Percentiles rank a stretch among this genome's conserved stretches.
Evolutionary conservation across 208 protist species (phyloP).

Genomic region (Crithidia expoeki): DNA sequence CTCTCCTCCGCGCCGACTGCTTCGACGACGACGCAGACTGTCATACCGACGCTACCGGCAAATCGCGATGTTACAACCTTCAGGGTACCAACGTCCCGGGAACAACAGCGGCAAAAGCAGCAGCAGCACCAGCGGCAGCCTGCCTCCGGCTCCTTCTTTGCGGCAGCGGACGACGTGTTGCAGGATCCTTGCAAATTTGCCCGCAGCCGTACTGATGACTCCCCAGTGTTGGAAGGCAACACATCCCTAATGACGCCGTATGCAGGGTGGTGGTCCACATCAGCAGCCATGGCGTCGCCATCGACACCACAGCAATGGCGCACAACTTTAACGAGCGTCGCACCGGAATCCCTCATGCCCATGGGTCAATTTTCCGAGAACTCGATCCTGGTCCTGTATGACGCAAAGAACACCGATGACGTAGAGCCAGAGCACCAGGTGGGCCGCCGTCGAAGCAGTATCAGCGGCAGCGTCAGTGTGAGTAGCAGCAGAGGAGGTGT

Average conservation of each 20-base stretch:
- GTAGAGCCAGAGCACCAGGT: background rate
- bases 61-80: background rate
- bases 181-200: background rate
- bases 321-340: background rate
- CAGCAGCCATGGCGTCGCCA: background rate
- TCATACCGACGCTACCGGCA: background rate
- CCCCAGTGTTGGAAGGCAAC: background rate
- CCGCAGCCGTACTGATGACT: conserved; percentile 10
- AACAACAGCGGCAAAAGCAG: background rate
- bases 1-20: background rate
- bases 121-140: background rate
- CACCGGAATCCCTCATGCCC: background rate
- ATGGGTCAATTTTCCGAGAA: background rate
- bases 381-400: background rate
- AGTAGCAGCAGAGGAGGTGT: background rate
- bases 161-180: conserved; percentile 4
- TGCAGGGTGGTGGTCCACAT: background rate
- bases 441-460: background rate
- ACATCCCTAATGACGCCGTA: conserved; percentile 2
- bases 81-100: background rate
- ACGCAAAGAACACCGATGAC: background rate
- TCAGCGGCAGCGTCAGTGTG: background rate
- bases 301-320: background rate
- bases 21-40: background rate
- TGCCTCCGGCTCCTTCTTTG: conserved; percentile 20